Conservation (phyloP, 2,329 filamentous ascomycete species). For the Uncinocarpus reesii region DNA sequence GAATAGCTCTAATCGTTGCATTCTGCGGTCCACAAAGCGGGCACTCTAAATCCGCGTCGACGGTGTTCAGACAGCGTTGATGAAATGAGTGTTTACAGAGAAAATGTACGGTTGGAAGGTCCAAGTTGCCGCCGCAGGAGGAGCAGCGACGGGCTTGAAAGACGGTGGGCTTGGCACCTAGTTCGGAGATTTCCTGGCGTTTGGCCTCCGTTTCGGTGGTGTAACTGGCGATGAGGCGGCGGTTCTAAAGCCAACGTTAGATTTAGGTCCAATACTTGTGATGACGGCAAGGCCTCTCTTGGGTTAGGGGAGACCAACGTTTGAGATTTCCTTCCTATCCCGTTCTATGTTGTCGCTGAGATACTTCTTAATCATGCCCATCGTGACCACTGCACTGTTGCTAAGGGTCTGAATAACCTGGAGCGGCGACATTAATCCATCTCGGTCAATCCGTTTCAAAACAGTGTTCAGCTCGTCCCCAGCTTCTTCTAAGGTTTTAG, state of each 20-base stretch:
- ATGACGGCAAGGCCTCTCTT: no score
- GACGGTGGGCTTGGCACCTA: conserved; percentile 68
- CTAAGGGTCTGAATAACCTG: conserved; percentile 91
- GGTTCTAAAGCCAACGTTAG: conserved; percentile 47
- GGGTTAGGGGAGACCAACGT: conserved; percentile 26
- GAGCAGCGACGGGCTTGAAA: conserved; percentile 87
- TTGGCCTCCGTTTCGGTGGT: conserved; percentile 73
- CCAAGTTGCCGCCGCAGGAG: conserved; percentile 65
- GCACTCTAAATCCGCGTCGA: conserved; percentile 63
- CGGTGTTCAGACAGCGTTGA: conserved; percentile 68
- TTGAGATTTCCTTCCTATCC: conserved; percentile 73
- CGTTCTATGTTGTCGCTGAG: conserved; percentile 78
- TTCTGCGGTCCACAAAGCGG: conserved; percentile 77
- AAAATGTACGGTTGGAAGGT: conserved; percentile 88
- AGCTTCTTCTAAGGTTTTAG: conserved; percentile 70
- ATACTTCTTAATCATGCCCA: conserved; percentile 95
- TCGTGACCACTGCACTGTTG: conserved; percentile 73
- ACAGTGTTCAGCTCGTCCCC: conserved; percentile 75
- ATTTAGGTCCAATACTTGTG: conserved; percentile 7
- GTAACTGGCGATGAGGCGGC: conserved; percentile 71
- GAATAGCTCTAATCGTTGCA: conserved; percentile 76
- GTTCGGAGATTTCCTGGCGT: conserved; percentile 63
- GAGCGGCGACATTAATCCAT: conserved; percentile 85
- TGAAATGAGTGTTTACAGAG: conserved; percentile 96
- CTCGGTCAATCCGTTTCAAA: conserved; percentile 74